phyloP scores from a whole-genome alignment of 2,329 filamentous ascomycete genomes.

The Verticillium klebahnii region DNA sequence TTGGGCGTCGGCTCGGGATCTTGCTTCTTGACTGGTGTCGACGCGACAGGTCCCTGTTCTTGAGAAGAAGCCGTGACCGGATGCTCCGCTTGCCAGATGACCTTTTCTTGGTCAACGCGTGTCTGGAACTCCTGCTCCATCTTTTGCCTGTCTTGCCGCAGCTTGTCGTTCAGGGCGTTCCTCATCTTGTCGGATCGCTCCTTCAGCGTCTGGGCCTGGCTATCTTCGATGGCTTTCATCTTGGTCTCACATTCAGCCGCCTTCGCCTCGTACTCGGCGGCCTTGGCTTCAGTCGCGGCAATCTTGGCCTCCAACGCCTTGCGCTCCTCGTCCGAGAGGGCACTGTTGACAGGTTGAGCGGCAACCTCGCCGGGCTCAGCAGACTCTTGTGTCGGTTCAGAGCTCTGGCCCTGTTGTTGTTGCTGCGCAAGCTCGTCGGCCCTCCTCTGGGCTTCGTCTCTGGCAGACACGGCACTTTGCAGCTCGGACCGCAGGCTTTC shows the following conservation, averaged over 20 bases:
- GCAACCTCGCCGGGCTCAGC: background rate
- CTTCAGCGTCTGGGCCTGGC: constrained; percentile 56
- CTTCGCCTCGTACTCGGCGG: constrained; percentile 55
- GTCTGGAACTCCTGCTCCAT: constrained; percentile 49
- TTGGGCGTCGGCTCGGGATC: constrained; percentile 25
- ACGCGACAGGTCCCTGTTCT: constrained; percentile 18
- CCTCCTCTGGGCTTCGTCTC: constrained; percentile 53
- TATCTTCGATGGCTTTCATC: constrained; percentile 59
- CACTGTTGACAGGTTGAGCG: constrained; percentile 13
- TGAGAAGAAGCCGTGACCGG: constrained; percentile 13
- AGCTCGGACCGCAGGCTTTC: constrained; percentile 53
- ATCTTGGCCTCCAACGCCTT: constrained; percentile 55
- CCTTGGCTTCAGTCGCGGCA: constrained; percentile 10
- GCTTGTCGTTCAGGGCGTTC: constrained; percentile 60
- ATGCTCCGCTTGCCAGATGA: constrained; percentile 56
- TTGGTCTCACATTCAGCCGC: constrained; percentile 62
- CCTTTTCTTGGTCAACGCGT: constrained; percentile 59
- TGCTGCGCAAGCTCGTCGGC: constrained; percentile 22
- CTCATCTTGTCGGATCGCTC: constrained; percentile 66
- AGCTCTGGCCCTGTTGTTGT: constrained; percentile 7
- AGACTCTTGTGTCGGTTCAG: constrained; percentile 13
- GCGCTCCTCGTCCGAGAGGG: constrained; percentile 52
- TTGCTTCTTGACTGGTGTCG: constrained; percentile 35
- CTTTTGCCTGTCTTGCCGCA: constrained; percentile 59
- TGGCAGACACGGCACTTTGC: constrained; percentile 54